Percentiles rank a stretch among this genome's conserved stretches.
Evolutionary conservation across 2,329 filamentous ascomycete genomes (phyloP).

Genomic region (Leptoxyphium fumago): DNA sequence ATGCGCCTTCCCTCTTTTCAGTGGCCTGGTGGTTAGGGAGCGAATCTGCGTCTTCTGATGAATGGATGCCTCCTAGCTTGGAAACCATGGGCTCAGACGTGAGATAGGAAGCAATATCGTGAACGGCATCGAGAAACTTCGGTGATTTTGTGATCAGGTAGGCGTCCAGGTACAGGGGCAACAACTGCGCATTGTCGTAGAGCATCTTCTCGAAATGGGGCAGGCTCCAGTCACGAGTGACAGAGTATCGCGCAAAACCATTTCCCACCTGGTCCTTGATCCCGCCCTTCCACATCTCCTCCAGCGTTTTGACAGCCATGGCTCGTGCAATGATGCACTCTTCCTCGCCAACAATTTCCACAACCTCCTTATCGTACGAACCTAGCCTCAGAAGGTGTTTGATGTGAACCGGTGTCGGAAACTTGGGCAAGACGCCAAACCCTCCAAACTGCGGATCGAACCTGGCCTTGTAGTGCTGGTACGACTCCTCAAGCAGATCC

Average conservation of each 20-base stretch:
- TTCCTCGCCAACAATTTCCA: slow-evolving; percentile 72
- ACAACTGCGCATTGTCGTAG: slow-evolving; percentile 76
- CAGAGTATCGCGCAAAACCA: slow-evolving; percentile 72
- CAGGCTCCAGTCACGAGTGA: slow-evolving; percentile 82
- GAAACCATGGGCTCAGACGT: slow-evolving; percentile 55
- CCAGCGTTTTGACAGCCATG: slow-evolving; percentile 70
- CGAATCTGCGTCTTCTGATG: slow-evolving; percentile 84
- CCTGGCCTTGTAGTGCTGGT: slow-evolving; percentile 62
- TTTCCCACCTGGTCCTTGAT: slow-evolving; percentile 64
- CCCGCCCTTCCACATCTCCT: slow-evolving; percentile 59
- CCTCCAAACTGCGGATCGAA: slow-evolving; percentile 69
- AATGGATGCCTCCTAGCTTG: slow-evolving; percentile 60
- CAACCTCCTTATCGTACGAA: slow-evolving; percentile 55
- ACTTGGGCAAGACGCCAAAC: slow-evolving; percentile 67
- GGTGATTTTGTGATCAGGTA: slow-evolving; percentile 55
- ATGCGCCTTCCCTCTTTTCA: slow-evolving; percentile 81
- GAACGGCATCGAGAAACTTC: slow-evolving; percentile 63
- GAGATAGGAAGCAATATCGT: slow-evolving; percentile 78
- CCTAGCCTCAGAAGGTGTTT: slow-evolving; percentile 65
- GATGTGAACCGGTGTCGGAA: slow-evolving; percentile 74
- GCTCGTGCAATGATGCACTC: slow-evolving; percentile 59
- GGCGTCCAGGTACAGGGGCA: slow-evolving; percentile 73
- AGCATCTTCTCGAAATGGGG: slow-evolving; percentile 98
- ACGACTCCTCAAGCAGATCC: slow-evolving; percentile 83
- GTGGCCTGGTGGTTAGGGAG: slow-evolving; percentile 56